These are phyloP conservation scores for Berkeleyomyces rouxiae DNA, from an alignment of 2,329 filamentous ascomycete genomes.

Conservation along the genomic window DNA sequence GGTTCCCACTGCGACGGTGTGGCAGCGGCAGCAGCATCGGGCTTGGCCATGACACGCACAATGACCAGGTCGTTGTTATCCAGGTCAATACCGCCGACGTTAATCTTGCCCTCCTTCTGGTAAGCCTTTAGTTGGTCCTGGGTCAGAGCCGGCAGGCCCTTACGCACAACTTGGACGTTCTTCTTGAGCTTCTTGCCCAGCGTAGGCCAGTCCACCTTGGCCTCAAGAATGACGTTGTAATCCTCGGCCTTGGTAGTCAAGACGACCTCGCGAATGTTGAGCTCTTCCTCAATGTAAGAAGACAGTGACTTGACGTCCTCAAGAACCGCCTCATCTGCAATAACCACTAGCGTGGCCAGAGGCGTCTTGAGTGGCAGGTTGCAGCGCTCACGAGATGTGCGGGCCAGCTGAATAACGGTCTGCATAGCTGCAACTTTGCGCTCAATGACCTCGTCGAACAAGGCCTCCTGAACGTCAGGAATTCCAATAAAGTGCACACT, in stretches of 20 bases:
- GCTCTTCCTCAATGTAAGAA: constrained; percentile 64
- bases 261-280: constrained; percentile 69
- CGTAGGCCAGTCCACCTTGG: constrained; percentile 70
- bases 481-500: constrained; percentile 78
- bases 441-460: constrained; percentile 68
- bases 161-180: constrained; percentile 70
- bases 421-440: constrained; percentile 72
- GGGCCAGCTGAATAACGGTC: constrained; percentile 69
- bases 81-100: constrained; percentile 73
- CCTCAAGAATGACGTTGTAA: constrained; percentile 72
- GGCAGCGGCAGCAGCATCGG: not conserved
- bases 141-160: constrained; percentile 57
- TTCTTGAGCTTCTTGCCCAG: constrained; percentile 89
- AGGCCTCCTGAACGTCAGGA: constrained; percentile 62
- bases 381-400: constrained; percentile 62
- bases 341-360: constrained; percentile 65
- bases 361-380: constrained; percentile 70
- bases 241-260: constrained; percentile 65
- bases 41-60: constrained; percentile 14
- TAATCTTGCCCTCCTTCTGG: constrained; percentile 53
- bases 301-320: constrained; percentile 67
- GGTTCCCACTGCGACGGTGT: constrained; percentile 16
- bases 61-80: constrained; percentile 58
- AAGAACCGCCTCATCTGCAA: constrained; percentile 58
- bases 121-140: constrained; percentile 70